These are phyloP conservation scores for Fusarium tuaranense DNA, from an alignment of 2,329 filamentous ascomycete species.

Conservation along the genomic window DNA sequence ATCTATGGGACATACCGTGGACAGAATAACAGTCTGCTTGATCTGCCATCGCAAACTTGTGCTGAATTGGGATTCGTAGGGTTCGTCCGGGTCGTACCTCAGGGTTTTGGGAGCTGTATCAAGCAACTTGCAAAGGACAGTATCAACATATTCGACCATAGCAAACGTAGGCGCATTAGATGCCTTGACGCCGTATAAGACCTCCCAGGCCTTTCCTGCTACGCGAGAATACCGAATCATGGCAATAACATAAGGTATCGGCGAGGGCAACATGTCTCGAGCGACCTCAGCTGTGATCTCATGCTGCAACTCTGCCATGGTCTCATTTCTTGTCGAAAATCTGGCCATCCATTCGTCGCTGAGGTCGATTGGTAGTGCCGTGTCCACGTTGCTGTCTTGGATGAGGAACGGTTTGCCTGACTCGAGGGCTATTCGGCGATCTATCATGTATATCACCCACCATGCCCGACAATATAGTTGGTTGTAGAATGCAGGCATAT, in stretches of 20 bases:
- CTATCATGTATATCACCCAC: constrained; percentile 29
- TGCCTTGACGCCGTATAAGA: constrained; percentile 28
- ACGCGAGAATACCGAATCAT: constrained; percentile 32
- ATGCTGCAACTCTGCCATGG: not conserved
- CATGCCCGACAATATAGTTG: constrained; percentile 31
- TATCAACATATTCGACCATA: constrained; percentile 32
- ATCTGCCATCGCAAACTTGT: constrained; percentile 24
- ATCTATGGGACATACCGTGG: constrained; percentile 7
- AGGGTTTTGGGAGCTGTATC: constrained; percentile 12
- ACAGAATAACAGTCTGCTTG: constrained; percentile 22
- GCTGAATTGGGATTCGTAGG: constrained; percentile 18
- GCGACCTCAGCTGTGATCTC: constrained; percentile 12
- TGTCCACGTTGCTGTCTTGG: constrained; percentile 33
- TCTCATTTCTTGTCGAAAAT: constrained; percentile 4
- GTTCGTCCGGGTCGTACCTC: constrained; percentile 4
- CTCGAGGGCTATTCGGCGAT: constrained; percentile 31
- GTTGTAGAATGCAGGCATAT: constrained; percentile 23
- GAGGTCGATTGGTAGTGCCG: constrained; percentile 20
- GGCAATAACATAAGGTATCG: constrained; percentile 22
- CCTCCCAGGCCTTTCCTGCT: constrained; percentile 33
- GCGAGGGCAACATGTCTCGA: constrained; percentile 7
- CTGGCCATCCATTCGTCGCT: constrained; percentile 31
- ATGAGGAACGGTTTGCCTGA: constrained; percentile 33
- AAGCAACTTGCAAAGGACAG: constrained; percentile 15
- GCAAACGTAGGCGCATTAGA: constrained; percentile 11